Conservation (phyloP, 768 basidiomycete species). For the Gymnopilus junonius region DNA sequence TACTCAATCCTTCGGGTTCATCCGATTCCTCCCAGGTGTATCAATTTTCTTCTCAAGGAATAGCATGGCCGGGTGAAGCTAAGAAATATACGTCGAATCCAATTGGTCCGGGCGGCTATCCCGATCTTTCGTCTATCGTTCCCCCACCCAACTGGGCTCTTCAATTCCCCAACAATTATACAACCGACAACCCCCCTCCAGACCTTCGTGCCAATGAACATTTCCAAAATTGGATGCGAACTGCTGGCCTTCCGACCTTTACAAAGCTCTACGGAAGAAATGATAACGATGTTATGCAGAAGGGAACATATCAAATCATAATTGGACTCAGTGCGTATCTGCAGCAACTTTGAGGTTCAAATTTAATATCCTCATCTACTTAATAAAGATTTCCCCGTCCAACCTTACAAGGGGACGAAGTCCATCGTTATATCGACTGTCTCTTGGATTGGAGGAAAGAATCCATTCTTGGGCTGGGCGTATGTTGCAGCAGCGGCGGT, state of each 20-base stretch:
- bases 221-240: constrained; percentile 99
- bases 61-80: constrained; percentile 95
- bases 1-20: constrained; percentile 57
- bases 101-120: constrained; percentile 50
- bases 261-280: constrained; percentile 94
- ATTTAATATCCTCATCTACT: constrained; percentile 14
- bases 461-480: constrained; percentile 98
- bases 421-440: constrained; percentile 97
- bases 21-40: constrained; percentile 56
- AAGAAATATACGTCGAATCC: constrained; percentile 84
- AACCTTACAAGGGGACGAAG: constrained; percentile 91
- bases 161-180: constrained; percentile 78
- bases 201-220: constrained; percentile 81
- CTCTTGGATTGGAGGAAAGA: constrained; percentile 98
- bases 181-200: constrained; percentile 64
- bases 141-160: constrained; percentile 93
- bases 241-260: constrained; percentile 95
- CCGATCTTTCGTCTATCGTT: constrained; percentile 63
- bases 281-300: constrained; percentile 70
- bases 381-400: constrained; percentile 87
- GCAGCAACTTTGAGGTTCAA: constrained; percentile 7
- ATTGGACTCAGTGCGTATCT: constrained; percentile 78
- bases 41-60: constrained; percentile 74
- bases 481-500: constrained; percentile 90
- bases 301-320: constrained; percentile 76